Base-by-base conservation (phyloP, 768 basidiomycete genomes). In the Panaeolus papilionaceus region DNA sequence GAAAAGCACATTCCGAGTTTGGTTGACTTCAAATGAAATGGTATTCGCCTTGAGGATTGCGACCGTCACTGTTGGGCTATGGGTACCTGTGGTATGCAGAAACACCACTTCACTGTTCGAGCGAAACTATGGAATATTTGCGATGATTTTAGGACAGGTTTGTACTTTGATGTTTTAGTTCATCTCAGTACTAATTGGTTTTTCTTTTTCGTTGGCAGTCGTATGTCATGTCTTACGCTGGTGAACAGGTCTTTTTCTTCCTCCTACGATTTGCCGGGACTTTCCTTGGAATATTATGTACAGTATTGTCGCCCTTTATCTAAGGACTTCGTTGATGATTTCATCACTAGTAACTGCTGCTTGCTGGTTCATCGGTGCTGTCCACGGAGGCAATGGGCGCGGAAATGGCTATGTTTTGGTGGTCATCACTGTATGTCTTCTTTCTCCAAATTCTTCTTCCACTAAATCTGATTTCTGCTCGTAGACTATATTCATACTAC, bases 141-240 rank as follows among this genome's bases (percentile, higher is more conserved):
- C 81, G 10, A 71, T 84, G 67, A 82, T 84, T 40, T 82, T 82
- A 81, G 80, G 77, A 12, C 83, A 83, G 73, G 79, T 79, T 49
- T 40, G 72, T 72, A n/a, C 33, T 12, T 23, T 16, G 7, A 47
- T 4, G 8, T n/a, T 20, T 58, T 5, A 5, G 33, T 4, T 37
- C 49, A 0, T 64, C 61, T 23, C n/a, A 33, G 5, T 2, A 33
- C 33, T 33, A 33, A n/a, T 37, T 26, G 42, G 4, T 3, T 23
- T 63, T 14, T 42, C 8, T 54, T n/a, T 40, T 42, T 61, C 49
- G 38, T 16, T 26, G 3, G 62, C 67, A 81, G 78, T 74, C 77
- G 10, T 80, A 75, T 11, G 72, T 84, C 62, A 80, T 80, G 16
- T 73, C 81, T 7, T 84, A 82, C 70, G 81, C 82, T 44, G 83